Evolutionary conservation across 2,329 filamentous ascomycete genomes (phyloP), one percentile per base, ranked within the genome.

Genomic region (Eutypella sp.): DNA sequence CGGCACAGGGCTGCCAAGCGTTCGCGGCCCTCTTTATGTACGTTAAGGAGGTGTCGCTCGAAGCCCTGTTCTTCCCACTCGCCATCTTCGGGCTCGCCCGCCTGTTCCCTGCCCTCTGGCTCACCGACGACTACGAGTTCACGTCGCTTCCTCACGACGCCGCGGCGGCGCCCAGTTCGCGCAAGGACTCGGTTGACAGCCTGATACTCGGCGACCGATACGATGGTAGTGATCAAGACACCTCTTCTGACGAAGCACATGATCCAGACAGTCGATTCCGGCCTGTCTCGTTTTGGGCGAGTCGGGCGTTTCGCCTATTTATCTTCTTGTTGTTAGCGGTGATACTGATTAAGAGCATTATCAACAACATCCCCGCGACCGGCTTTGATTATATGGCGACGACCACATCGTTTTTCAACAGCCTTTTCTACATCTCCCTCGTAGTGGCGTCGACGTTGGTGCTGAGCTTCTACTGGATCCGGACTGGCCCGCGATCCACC

Each of bases 101-200:
- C 19, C 37, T 58, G 9, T 49, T 41, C 22, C 46, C 53, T 16
- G 52, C 50, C 13, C 29, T 52, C 3, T 59, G 52, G 57, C 42
- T 58, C n/a, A 52, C 50, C 4, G 49, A 47, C 19, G 47, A 55
- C n/a, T 54, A 40, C 22, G 24, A n/a, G 20, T 40, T 23, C 34
- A 19, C 36, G 3, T 19, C 36, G 9, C 13, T 13, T n/a, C 29
- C 29, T 11, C 8, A 29, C 29, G 2, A 11, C 18, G 4, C 23
- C 20, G 42, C 16, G 6, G 43, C 45, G 19, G 22, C 18, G 20
- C 36, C 7, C 22, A 3, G 11, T 19, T 16, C 8, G 15, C 29
- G 27, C 18, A 44, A 42, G n/a, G 19, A 10, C 15, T 47, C 46
- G 23, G 29, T 44, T 19, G 42, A 47, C n/a, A 47, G 46, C 19